phyloP scores from a whole-genome alignment of 2,329 filamentous ascomycete species.

The Calonectria montana region DNA sequence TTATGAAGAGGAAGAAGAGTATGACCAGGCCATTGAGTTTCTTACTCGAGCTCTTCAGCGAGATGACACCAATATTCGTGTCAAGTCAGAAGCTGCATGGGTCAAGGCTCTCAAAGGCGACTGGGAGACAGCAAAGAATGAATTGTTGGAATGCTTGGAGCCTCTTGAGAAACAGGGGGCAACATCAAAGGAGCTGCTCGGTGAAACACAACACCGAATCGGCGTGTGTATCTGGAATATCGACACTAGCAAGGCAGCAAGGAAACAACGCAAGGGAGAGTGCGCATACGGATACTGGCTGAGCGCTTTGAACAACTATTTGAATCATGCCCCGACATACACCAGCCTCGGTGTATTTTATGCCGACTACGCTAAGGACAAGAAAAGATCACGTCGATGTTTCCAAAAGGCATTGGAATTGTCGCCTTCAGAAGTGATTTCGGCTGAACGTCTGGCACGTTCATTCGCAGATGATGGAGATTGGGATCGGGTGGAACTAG shows the following conservation, averaged over 20 bases:
- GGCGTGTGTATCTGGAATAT: constrained; percentile 89
- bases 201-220: constrained; percentile 87
- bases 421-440: constrained; percentile 85
- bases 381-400: constrained; percentile 86
- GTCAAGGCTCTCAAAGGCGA: constrained; percentile 87
- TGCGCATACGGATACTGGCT: constrained; percentile 84
- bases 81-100: constrained; percentile 92
- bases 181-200: constrained; percentile 74
- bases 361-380: constrained; percentile 89
- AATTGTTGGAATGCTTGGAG: constrained; percentile 77
- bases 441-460: constrained; percentile 86
- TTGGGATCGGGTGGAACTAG: constrained; percentile 95
- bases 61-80: constrained; percentile 79
- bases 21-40: constrained; percentile 82
- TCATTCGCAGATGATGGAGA: constrained; percentile 91
- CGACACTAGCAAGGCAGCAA: constrained; percentile 77
- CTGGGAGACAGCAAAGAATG: constrained; percentile 72
- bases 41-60: constrained; percentile 79
- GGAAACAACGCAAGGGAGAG: constrained; percentile 80
- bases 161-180: constrained; percentile 72
- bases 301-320: constrained; percentile 84
- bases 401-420: constrained; percentile 97
- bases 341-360: constrained; percentile 93
- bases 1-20: constrained; percentile 93
- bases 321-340: constrained; percentile 90